Percentiles rank a stretch among this genome's conserved stretches.
These are phyloP conservation scores for Exophiala spinifera DNA, from an alignment of 2,329 filamentous ascomycete species.

Conservation along the genomic window DNA sequence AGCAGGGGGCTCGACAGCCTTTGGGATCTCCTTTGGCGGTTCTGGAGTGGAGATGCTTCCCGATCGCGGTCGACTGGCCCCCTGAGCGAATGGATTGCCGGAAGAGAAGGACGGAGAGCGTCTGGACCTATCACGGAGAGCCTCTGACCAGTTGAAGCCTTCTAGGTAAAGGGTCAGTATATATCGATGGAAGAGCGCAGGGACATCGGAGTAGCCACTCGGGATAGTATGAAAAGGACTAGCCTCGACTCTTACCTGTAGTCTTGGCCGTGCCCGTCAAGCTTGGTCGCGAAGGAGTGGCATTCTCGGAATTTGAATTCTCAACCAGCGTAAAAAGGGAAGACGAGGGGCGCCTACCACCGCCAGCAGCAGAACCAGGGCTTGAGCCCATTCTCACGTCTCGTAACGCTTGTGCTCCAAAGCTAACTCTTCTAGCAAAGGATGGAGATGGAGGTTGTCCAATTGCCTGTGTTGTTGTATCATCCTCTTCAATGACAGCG, in stretches of 20 bases:
- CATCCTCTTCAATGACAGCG: slow-evolving; percentile 63
- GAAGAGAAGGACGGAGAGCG: slow-evolving; percentile 57
- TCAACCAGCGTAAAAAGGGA: slow-evolving; percentile 39
- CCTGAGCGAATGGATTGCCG: slow-evolving; percentile 32
- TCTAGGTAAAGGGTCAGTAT: slow-evolving; percentile 61
- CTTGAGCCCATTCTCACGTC: slow-evolving; percentile 64
- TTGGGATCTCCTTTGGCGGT: slow-evolving; percentile 46
- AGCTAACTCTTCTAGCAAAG: slow-evolving; percentile 76
- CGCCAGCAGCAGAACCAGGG: slow-evolving; percentile 62
- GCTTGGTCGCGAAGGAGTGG: slow-evolving; percentile 21
- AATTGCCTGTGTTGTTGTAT: slow-evolving; percentile 61
- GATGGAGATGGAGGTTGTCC: slow-evolving; percentile 71
- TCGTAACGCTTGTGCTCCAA: slow-evolving; percentile 75
- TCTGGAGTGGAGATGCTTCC: slow-evolving; percentile 52
- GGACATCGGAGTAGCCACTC: neutral
- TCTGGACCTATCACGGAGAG: slow-evolving; percentile 87
- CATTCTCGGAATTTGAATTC: slow-evolving; percentile 26
- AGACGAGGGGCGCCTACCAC: slow-evolving; percentile 53
- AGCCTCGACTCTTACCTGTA: slow-evolving; percentile 55
- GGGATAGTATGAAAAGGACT: slow-evolving; percentile 38
- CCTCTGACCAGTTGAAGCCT: slow-evolving; percentile 96
- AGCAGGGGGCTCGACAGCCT: slow-evolving; percentile 24
- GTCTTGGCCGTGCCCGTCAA: slow-evolving; percentile 30
- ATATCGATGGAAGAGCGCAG: neutral
- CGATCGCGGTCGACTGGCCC: slow-evolving; percentile 32